Base-by-base conservation (phyloP, 441 rosid genomes). In the Gossypium davidsonii region DNA sequence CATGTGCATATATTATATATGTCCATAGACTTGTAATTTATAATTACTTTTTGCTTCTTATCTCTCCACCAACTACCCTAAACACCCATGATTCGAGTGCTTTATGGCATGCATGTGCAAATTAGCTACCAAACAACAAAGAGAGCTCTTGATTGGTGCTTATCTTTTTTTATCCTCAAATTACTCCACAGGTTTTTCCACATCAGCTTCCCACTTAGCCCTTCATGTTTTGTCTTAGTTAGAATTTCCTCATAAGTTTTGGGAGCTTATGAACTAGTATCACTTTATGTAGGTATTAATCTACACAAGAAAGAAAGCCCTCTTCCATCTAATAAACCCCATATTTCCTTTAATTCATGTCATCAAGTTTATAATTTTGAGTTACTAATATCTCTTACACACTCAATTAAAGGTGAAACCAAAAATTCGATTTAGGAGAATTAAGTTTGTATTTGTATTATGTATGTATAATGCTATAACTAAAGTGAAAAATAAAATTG, bases 71-170 rank as follows among this genome's bases (percentile, higher is more conserved):
- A 42, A 42, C 66, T 23, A 71, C 44, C 67, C 60, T 53, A 31
- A 70, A 20, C 56, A 15, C 31, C 74, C 74, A 76, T 78, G 73
- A 68, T 39, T 44, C n/a, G 58, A 20, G 68, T 53, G 44, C 60
- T 59, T 77, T 67, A 67, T 73, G 70, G 66, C 28, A 57, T 52
- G 70, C 72, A 74, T 26, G 53, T 65, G 71, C 66, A 23, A 11
- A 58, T 12, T 25, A 66, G 56, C 44, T 21, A 65, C 65, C 66
- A 73, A 55, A 21, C 56, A 21, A 52, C 66, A 46, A 72, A n/a
- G 28, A 56, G 5, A 51, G 62, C 37, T 63, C n/a, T 14, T 28
- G 48, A 73, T 73, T 17, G 31, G 59, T 48, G 12, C 49, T 51
- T 62, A 11, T 31, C 26, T 28, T 18, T 74, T 42, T 23, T 21